Percentiles rank a stretch among this genome's conserved stretches.
These are phyloP conservation scores for Candolleomyces aberdarensis DNA, from an alignment of 768 basidiomycete species.

Conservation along the genomic window DNA sequence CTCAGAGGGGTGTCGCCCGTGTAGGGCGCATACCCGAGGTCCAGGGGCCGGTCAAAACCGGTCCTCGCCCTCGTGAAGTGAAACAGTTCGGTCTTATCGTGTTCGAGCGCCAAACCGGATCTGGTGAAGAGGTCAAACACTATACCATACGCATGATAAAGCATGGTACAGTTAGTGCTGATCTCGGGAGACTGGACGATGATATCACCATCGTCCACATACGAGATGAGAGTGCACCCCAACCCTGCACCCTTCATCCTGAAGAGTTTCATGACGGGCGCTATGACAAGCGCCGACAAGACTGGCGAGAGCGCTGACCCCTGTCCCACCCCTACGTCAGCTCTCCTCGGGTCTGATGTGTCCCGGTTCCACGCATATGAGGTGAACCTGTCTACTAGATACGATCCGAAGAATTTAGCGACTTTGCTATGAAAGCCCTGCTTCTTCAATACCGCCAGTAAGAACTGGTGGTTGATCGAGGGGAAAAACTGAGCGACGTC, in stretches of 20 bases:
- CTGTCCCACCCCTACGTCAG: not conserved
- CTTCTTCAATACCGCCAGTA: not conserved
- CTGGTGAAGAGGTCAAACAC: conserved; percentile 12
- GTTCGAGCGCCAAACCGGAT: conserved; percentile 25
- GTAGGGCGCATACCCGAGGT: too few species aligned
- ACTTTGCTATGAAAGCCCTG: not conserved
- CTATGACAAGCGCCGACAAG: not conserved
- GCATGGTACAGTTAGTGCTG: too few species aligned
- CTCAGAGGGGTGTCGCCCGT: not conserved
- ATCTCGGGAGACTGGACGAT: too few species aligned
- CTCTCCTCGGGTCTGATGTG: not conserved
- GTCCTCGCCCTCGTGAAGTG: not conserved
- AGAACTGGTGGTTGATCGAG: not conserved
- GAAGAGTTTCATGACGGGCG: too few species aligned
- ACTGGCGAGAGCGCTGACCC: not conserved
- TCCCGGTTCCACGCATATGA: not conserved
- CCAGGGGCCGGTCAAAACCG: too few species aligned
- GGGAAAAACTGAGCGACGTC: conserved; percentile 2
- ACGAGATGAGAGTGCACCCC: too few species aligned
- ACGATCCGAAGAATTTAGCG: not conserved
- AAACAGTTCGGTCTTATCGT: conserved; percentile 10
- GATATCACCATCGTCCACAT: conserved; percentile 9
- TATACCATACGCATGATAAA: too few species aligned
- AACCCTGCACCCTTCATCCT: too few species aligned
- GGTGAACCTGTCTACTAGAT: not conserved